Evolutionary conservation across 129 eudicot species (phyloP), one percentile per base, ranked within the genome.

Genomic region (Escallonia herrerae): DNA sequence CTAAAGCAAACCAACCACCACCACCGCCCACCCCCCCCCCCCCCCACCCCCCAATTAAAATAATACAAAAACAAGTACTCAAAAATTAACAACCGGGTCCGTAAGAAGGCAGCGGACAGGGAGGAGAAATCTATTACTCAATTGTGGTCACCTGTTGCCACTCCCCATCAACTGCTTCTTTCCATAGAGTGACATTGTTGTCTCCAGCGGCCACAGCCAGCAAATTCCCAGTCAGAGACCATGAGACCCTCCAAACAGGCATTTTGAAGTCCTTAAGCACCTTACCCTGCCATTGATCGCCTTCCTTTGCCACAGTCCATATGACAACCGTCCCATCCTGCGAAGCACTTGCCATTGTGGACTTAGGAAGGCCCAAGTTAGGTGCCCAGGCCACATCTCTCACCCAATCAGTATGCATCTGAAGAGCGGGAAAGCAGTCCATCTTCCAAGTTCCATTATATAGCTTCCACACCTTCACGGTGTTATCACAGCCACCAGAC

Each of bases 221-320:
- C 71, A 81, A 72, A 68, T 81, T 81, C 45, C 86, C 82, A 8
- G 86, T 76, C 45, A 81, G 61, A 53, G 86, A 81, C 86, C 86
- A 81, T 2, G 86, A 81, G 15, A 81, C 86, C 73, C 86, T 81
- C 86, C 86, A 81, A 65, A 81, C 86, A 22, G 86, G 79, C n/a
- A 58, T 60, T 64, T 76, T 72, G 33, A 76, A 81, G 74, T 81
- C 86, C 60, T 68, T 81, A 65, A 81, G 56, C 64, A 72, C 82
- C 12, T 73, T 72, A 49, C 86, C 86, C 37, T 72, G 82, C 86
- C 86, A 81, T 13, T 76, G 86, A 44, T 81, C 86, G 7, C 86
- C 79, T 65, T 81, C 82, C 60, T 73, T 81, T 3, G 71, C 76
- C 59, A 70, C 86, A 3, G 82, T 81, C 86, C 82, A 81, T 51